Evolutionary conservation across 352 stramenopile genomes (phyloP), one percentile per base, ranked within the genome.

Genomic region (Pythium insidiosum): DNA sequence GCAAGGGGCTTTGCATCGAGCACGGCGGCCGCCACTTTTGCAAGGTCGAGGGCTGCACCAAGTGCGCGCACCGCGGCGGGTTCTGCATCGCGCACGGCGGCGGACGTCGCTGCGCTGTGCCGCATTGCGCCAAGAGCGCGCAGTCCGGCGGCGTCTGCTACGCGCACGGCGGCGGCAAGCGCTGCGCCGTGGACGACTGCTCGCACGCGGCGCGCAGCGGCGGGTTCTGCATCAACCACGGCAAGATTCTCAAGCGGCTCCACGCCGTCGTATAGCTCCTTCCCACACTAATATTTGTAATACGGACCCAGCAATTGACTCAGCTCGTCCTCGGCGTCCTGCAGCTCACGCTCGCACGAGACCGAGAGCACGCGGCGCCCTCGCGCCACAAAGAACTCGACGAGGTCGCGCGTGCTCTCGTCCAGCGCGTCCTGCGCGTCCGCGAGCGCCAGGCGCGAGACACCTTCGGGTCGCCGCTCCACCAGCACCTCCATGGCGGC

Each of bases 1-100:
- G 76, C 40, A 89, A 88, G 54, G 80, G 83, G 0, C 70, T 95
- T 0, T 95, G 83, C 56, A 90, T 89, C 74, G 77, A 88, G 42
- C 83, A 95, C 55, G 83, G 83, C 26, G 83, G 83, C 2, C 73
- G 83, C 21, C 76, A 91, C 57, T 83, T 88, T 21, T 95, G 83
- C 61, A 89, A 89, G 51, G 83, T 88, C 63, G 61, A 76, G 7
- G 80, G 77, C 33, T 92, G 80, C 52, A 54, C 78, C 34, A 92
- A 92, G 60, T 90, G 77, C 35, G 80, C 77, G 3, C 80, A 90
- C 58, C 77, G 77, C 40, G 77, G 80, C 20, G 76, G 76, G 9
- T 84, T 86, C 49, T 91, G 79, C 54, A 86, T 91, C 51, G 81
- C 75, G 6, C 79, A 91, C 50, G 79, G 79, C 18, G 79, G 79